Base-by-base conservation (phyloP, 805 yeast species). In the Zygoascus biomembranicola region DNA sequence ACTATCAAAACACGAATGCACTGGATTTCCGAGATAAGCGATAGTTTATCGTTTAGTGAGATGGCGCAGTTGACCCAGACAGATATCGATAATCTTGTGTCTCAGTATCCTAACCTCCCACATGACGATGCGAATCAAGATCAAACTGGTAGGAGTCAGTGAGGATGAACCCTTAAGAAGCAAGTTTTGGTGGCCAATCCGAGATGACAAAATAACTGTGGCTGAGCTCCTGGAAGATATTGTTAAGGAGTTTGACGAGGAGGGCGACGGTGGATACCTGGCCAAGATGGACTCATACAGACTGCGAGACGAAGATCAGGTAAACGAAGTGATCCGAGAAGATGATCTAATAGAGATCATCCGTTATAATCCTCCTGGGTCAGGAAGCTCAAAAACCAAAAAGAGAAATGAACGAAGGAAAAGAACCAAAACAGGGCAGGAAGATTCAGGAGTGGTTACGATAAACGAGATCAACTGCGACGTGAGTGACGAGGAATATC, bases 1-100 rank as follows among this genome's bases (percentile, higher is more conserved):
- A 52, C 62, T 8, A 80, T 84, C 44, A 80, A 81, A 52, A 67
- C 69, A 2, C 72, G 94, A 55, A 86, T 86, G 94, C 75, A 73
- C 18, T 82, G 90, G 85, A 82, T 85, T 66, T 81, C 78, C 49
- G 68, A 66, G 2, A 71, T 84, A 41, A 85, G 90, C 2, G 92
- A 86, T 64, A 68, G 69, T 50, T 80, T 77, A 65, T 63, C 77
- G 10, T 74, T 83, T 55, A 73, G 75, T 54, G 77, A 85, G 60
- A 82, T 90, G 83, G 78, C 86, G 53, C 61, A 60, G 20, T 55
- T 69, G 47, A 50, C 56, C 10, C 63, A 60, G 14, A 50, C 37
- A 59, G 64, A 66, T 8, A 69, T 66, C 26, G 58, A 61, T 2
- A 64, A 61, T 45, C 71, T 84, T 10, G 68, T 84, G 5, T 66